Evolutionary conservation across 257 asterid species (phyloP), one percentile per base, ranked within the genome.

Genomic region (Jacaranda copaia): DNA sequence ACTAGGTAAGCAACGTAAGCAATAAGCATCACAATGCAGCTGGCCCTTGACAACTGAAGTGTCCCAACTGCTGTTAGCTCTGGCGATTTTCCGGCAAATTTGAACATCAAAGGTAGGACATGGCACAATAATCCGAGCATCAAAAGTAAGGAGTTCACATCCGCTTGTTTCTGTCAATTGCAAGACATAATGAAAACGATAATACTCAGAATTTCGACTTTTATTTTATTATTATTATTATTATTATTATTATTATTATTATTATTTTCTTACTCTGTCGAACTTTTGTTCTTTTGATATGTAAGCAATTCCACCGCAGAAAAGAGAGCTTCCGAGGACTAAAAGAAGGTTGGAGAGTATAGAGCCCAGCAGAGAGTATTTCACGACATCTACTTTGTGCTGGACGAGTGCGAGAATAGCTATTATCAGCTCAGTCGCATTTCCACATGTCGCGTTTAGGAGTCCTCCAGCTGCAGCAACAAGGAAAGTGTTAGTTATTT

Each of bases 401-500:
- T 85, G 70, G 3, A 71, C 5, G 3, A 93, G 88, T 38, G 98
- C 98, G 60, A 93, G 77, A 3, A 93, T 90, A n/a, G 97, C 92
- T 68, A 93, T 93, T 20, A 93, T 87, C 12, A 93, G 87, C 83
- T 93, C 98, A 0, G 97, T 93, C 0, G 96, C 96, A 81, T 93
- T 93, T 57, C 98, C 98, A 78, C 97, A 93, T 16, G 98, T 91
- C 55, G 98, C 97, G 79, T 93, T 93, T 67, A 93, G 85, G 38
- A 93, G 91, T 19, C 97, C 98, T 55, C 98, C 98, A 76, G 89
- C 98, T 93, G 87, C 32, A 25, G 32, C 32, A 25, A 25, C 32
- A 25, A 25, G 32, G 32, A 25, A 25, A 25, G 32, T 25, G 32
- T 25, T n/a, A 72, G 65, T 46, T 25, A 25, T 25, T 25, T 25